A percentile compares a stretch with the other conserved stretches of the same genome.
phyloP scores from a whole-genome alignment of 176 grass and related monocot genomes.

The Oropetium thomaeum region DNA sequence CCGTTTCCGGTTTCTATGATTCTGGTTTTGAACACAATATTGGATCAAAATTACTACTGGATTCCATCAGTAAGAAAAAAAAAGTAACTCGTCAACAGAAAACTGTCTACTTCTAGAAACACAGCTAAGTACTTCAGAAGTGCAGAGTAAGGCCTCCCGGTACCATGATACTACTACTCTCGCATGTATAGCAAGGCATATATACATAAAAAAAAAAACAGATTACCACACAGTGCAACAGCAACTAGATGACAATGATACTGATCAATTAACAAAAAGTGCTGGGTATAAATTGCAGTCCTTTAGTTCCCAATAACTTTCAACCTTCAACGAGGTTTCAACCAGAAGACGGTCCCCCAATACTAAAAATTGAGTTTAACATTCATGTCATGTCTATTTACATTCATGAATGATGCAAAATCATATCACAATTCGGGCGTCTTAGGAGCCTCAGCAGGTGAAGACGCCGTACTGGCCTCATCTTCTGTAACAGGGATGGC shows the following conservation, averaged over 20 bases:
- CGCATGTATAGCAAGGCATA: not conserved
- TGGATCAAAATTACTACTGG: not conserved
- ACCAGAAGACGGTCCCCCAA: slow-evolving; percentile 17
- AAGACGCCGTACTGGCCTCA: slow-evolving; percentile 11
- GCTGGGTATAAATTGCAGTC: slow-evolving; percentile 22
- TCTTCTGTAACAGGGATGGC: slow-evolving; percentile 35
- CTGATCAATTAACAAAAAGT: slow-evolving; percentile 2
- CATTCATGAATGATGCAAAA: slow-evolving; percentile 40
- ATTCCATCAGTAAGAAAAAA: not conserved
- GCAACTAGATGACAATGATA: not conserved
- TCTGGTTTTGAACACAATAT: not conserved
- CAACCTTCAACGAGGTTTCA: slow-evolving; percentile 31
- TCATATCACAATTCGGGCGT: slow-evolving; percentile 53
- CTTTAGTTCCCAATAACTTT: slow-evolving; percentile 20
- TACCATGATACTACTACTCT: not conserved
- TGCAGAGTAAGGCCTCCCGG: not conserved
- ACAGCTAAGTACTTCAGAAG: not conserved
- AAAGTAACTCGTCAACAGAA: not conserved
- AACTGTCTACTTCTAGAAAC: not conserved
- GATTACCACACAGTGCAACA: not conserved
- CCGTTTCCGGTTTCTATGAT: not conserved
- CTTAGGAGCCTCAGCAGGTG: slow-evolving; percentile 36
- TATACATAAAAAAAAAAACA: too few species aligned
- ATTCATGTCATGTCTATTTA: slow-evolving; percentile 47
- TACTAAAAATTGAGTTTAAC: slow-evolving; percentile 25